Evolutionary conservation across 805 yeast species (phyloP), one percentile per base, ranked within the genome.

Genomic region (Clavispora santaluciae): DNA sequence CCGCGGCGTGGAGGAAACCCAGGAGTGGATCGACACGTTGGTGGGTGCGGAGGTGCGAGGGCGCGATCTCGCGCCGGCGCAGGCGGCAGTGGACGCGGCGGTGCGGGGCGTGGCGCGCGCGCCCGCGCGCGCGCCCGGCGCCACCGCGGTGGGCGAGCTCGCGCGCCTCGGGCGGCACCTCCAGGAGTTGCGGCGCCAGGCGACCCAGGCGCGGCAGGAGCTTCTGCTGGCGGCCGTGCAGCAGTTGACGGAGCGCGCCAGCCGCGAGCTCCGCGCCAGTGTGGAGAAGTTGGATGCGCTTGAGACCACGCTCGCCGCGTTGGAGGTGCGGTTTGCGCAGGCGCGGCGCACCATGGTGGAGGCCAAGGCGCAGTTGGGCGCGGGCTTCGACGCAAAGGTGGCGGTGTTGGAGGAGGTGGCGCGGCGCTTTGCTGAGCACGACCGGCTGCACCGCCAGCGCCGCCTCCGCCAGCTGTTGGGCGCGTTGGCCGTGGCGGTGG

Each of bases 321-420:
- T 66, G 9, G 67, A 63, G 28, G 30, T 30, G 23, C 56, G 65
- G 20, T 55, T 67, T 9, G 53, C 50, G 17, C 40, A 37, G 13
- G 52, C 60, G 22, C 61, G 55, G 44, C 35, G 40, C 9, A 41
- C 46, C 10, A 58, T 68, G 33, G 52, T 51, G 13, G 43, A 45
- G 12, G 55, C 56, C 44, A 66, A 66, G 45, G 36, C 46, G 11
- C 41, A 52, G 2, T 49, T 67, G 48, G 46, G 58, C 23, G 40
- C 43, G n/a, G 59, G 56, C 5, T 48, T 68, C 38, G 46, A 49
- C 5, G 54, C 50, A 11, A 61, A 61, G 44, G 45, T 68, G 36
- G 60, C 60, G 28, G 41, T 59, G 8, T 53, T 69, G 42, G 72
- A 68, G 38, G 44, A 49, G 18, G 51, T 69, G 6, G 59, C 62